Percentiles rank a stretch among this genome's conserved stretches.
Conservation (phyloP, 148 eudicot genomes). For the Vaccinium macrocarpon region DNA sequence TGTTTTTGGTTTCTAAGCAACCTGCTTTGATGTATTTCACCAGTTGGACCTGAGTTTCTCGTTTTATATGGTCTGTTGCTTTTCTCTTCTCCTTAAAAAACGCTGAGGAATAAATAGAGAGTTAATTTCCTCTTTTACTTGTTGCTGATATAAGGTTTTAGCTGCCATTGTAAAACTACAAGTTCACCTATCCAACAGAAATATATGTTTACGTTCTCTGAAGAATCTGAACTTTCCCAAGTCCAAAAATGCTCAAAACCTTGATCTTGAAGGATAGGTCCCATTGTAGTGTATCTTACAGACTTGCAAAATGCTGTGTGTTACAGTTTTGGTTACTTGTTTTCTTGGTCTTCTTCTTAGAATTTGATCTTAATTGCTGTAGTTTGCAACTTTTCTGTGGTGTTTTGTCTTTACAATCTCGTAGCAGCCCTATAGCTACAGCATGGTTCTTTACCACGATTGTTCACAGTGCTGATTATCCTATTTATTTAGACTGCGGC, state of each 20-base stretch:
- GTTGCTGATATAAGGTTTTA: background rate
- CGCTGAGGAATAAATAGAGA: background rate
- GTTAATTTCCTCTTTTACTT: background rate
- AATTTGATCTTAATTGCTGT: background rate
- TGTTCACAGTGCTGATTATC: background rate
- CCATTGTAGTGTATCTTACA: background rate
- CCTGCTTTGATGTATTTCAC: background rate
- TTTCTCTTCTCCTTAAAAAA: background rate
- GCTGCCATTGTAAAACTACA: background rate
- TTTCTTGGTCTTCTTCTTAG: background rate
- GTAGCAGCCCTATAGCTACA: background rate
- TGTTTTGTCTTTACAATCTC: background rate
- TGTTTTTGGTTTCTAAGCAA: background rate
- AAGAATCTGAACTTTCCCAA: background rate
- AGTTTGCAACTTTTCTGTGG: conserved; percentile 2
- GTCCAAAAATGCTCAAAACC: background rate
- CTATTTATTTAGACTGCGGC: conserved; percentile 65
- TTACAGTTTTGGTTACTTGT: background rate
- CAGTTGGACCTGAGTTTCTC: background rate
- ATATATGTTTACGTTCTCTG: background rate
- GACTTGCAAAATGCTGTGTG: background rate
- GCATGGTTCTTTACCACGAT: background rate
- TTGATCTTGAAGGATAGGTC: background rate
- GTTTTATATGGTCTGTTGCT: background rate
- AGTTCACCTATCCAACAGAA: background rate